Conservation (phyloP, 169 alveolate species). For the Cryptosporidium parvum region DNA sequence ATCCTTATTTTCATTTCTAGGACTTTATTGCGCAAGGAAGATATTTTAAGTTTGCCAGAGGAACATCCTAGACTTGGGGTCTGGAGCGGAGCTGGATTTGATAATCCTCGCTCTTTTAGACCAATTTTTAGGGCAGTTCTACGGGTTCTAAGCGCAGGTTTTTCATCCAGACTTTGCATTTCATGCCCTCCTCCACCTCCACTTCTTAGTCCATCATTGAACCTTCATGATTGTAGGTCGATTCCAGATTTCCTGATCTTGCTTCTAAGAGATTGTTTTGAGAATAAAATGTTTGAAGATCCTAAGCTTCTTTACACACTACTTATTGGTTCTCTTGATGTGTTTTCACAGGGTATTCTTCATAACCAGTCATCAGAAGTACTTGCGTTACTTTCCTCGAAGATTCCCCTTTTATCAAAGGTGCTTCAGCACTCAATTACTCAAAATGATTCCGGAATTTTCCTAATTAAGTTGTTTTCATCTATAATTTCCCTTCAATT, state of each 20-base stretch:
- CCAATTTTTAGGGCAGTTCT: conserved; percentile 58
- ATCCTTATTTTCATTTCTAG: conserved; percentile 49
- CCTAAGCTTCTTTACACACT: conserved; percentile 30
- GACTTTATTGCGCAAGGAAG: conserved; percentile 14
- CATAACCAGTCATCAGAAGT: conserved; percentile 45
- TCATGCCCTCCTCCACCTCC: conserved; percentile 68
- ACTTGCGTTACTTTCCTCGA: conserved; percentile 24
- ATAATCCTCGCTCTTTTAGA: conserved; percentile 34
- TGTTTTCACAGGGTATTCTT: conserved; percentile 48
- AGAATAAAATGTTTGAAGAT: conserved; percentile 46
- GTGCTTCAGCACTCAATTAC: conserved; percentile 38
- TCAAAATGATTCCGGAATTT: conserved; percentile 38
- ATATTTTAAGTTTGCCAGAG: background rate
- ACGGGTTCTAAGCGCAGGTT: conserved; percentile 31
- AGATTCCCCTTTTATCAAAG: conserved; percentile 10
- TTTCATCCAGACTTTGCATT: conserved; percentile 43
- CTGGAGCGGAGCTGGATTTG: conserved; percentile 73
- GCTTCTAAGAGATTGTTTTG: conserved; percentile 52
- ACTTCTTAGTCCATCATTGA: conserved; percentile 20
- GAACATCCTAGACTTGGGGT: conserved; percentile 50
- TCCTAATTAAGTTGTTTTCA: conserved; percentile 28
- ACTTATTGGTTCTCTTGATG: conserved; percentile 47
- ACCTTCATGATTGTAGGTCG: conserved; percentile 27
- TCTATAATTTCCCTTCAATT: conserved; percentile 40
- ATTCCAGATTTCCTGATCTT: conserved; percentile 36